Percentiles rank a stretch among this genome's conserved stretches.
Conservation (phyloP, 1,284 basidiomycete genomes). For the Trichosporon sp. region DNA sequence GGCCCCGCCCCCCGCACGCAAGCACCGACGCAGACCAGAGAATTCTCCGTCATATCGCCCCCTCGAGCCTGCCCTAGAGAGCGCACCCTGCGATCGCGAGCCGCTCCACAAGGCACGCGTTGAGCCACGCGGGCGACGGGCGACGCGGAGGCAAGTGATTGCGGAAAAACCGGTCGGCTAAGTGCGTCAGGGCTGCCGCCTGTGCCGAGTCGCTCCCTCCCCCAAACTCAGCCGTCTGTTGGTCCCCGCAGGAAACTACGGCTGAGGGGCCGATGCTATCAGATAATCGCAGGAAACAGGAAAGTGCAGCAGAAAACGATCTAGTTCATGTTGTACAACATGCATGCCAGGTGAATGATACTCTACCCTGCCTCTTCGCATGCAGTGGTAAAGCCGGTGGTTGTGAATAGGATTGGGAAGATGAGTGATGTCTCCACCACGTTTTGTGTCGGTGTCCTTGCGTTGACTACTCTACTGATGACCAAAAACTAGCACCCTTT, state of each 20-base stretch:
- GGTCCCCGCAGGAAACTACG: neutral
- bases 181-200: neutral
- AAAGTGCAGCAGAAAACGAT: neutral
- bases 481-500: neutral
- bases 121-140: neutral
- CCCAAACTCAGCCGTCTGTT: neutral
- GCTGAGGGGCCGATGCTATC: neutral
- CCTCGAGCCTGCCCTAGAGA: too few relatives aligned
- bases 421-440: neutral
- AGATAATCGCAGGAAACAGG: too few relatives aligned
- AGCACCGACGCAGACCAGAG: neutral
- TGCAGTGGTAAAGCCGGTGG: constrained; percentile 4
- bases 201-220: neutral
- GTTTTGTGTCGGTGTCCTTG: constrained; percentile 5
- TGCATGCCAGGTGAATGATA: constrained; percentile 20
- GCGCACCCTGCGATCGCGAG: neutral
- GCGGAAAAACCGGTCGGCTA: constrained; percentile 6
- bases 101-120: neutral
- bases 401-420: constrained; percentile 1
- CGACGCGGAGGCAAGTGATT: neutral
- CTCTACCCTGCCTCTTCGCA: constrained; percentile 7
- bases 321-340: constrained; percentile 21
- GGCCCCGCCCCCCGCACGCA: too few relatives aligned
- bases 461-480: neutral
- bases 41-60: neutral